Evolutionary conservation across 805 yeast genomes (phyloP).

Genomic region (Limtongia smithiae): DNA sequence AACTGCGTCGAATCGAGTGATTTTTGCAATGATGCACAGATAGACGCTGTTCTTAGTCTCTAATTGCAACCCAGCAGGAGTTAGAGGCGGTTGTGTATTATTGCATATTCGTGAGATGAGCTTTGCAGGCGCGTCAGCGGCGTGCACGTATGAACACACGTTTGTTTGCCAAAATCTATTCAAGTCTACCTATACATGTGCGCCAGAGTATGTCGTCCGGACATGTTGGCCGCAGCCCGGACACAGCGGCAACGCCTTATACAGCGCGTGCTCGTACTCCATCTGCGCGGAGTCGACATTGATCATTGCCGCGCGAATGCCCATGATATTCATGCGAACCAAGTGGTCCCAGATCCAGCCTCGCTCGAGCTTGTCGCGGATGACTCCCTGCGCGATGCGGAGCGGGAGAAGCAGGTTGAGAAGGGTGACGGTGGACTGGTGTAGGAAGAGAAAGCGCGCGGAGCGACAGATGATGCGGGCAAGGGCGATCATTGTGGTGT

Average conservation of each 20-base stretch:
- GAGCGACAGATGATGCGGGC: constrained; percentile 9
- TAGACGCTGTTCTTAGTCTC: no score
- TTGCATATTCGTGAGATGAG: no score
- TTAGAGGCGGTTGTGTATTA: no score
- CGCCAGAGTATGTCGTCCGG: background rate
- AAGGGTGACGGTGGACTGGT: background rate
- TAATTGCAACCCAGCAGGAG: no score
- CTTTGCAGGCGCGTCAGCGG: no score
- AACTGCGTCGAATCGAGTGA: no score
- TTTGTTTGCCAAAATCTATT: no score
- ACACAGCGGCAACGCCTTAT: constrained; percentile 2
- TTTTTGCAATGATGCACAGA: no score
- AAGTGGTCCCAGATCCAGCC: constrained; percentile 15
- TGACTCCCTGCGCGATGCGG: constrained; percentile 1
- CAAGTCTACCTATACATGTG: no score
- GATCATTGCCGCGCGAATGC: constrained; percentile 1
- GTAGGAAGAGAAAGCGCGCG: background rate
- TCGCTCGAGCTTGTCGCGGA: constrained; percentile 3
- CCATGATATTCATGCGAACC: background rate
- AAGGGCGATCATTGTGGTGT: background rate
- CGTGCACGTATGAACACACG: no score
- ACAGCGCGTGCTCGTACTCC: constrained; percentile 3
- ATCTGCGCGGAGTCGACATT: background rate
- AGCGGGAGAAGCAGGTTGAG: constrained; percentile 6
- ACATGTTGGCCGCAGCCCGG: constrained; percentile 14